These are phyloP conservation scores for Eimeria praecox DNA, from an alignment of 169 alveolate genomes.

Conservation along the genomic window DNA sequence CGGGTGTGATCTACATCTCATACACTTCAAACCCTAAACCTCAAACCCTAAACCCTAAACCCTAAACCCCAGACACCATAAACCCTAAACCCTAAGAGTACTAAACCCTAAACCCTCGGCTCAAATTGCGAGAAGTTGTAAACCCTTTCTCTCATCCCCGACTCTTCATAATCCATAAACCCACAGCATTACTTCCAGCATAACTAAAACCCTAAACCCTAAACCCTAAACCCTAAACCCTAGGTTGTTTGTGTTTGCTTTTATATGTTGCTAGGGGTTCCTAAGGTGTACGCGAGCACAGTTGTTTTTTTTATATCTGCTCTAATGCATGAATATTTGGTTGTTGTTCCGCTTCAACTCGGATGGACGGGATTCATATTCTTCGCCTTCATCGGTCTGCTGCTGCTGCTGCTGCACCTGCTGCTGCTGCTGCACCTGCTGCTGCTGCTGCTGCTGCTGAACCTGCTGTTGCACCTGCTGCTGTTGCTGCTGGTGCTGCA, in stretches of 20 bases:
- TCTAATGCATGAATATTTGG: conserved; percentile 93
- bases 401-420: neutral
- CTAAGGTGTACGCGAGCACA: conserved; percentile 30
- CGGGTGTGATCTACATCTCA: no score
- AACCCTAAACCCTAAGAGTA: no score
- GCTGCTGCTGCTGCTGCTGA: neutral
- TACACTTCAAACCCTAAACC: no score
- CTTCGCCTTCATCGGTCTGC: conserved; percentile 84
- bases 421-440: conserved; percentile 2
- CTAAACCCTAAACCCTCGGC: no score
- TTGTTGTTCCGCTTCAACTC: conserved; percentile 93
- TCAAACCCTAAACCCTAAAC: no score
- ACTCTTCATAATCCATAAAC: no score
- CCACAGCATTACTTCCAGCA: no score
- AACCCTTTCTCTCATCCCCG: no score
- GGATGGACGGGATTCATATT: conserved; percentile 96
- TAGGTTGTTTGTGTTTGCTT: neutral
- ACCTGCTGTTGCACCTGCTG: no score
- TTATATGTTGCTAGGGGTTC: conserved; percentile 54
- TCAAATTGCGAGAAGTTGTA: no score
- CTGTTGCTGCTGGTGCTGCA: no score
- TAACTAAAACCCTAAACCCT: conserved; percentile 7
- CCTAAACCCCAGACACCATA: no score
- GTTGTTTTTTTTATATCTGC: conserved; percentile 93
- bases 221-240: conserved; percentile 14